These are phyloP conservation scores for Salix udensis DNA, from an alignment of 345 rosid genomes.

Conservation along the genomic window DNA sequence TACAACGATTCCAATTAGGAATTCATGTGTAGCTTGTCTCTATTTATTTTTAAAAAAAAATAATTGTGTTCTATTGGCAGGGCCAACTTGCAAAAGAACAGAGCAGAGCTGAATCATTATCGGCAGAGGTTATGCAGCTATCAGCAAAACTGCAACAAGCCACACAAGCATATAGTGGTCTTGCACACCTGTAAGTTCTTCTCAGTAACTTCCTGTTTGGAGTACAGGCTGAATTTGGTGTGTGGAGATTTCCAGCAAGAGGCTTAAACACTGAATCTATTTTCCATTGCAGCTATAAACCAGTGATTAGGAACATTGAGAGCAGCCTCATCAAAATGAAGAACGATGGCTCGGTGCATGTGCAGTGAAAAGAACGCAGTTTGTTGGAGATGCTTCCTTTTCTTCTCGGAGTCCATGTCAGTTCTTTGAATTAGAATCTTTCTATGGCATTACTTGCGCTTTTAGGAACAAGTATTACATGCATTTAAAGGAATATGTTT, in stretches of 20 bases:
- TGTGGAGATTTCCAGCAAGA: neutral
- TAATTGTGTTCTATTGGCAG: conserved; percentile 21
- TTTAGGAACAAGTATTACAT: neutral
- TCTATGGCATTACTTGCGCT: neutral
- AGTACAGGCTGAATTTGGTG: neutral
- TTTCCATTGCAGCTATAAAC: conserved; percentile 62
- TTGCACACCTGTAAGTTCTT: conserved; percentile 62
- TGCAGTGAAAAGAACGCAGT: conserved; percentile 25
- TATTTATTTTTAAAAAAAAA: too few relatives aligned
- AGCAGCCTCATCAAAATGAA: conserved; percentile 78
- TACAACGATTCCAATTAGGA: neutral
- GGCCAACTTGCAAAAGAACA: conserved; percentile 76
- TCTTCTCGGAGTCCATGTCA: neutral
- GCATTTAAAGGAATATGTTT: neutral
- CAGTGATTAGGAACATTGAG: conserved; percentile 79
- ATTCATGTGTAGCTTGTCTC: neutral
- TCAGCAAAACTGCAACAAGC: conserved; percentile 73
- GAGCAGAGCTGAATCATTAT: conserved; percentile 74
- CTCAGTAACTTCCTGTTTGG: neutral
- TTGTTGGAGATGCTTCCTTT: neutral
- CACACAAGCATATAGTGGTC: conserved; percentile 72
- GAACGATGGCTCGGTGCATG: conserved; percentile 62
- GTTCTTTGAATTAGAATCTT: neutral
- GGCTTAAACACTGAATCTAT: neutral
- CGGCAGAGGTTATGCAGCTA: conserved; percentile 81